Percentiles rank a stretch among this genome's conserved stretches.
phyloP scores from a whole-genome alignment of 495 filamentous ascomycete species.

The Hypoxylon intermedium region DNA sequence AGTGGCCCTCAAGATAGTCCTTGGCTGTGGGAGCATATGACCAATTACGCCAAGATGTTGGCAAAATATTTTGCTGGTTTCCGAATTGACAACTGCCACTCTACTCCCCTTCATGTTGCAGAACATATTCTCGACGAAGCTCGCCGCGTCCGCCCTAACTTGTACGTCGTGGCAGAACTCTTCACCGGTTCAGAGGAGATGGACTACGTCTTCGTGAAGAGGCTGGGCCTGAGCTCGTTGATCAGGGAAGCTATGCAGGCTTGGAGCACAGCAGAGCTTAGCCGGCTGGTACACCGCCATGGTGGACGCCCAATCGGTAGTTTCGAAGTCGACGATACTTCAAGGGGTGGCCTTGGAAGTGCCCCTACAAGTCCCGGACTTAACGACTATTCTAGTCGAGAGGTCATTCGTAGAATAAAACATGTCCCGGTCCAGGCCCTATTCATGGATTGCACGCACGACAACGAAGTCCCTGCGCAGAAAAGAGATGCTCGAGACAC shows the following conservation, averaged over 20 bases:
- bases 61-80: constrained; percentile 96
- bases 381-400: constrained; percentile 45
- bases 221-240: constrained; percentile 85
- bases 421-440: constrained; percentile 86
- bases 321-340: constrained; percentile 79
- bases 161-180: constrained; percentile 93
- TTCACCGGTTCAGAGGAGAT: constrained; percentile 96
- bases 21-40: constrained; percentile 95
- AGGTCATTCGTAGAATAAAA: constrained; percentile 76
- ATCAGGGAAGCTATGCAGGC: constrained; percentile 98
- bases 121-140: constrained; percentile 95
- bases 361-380: constrained; percentile 31
- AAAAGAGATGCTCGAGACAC: constrained; percentile 95
- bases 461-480: constrained; percentile 95
- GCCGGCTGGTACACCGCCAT: constrained; percentile 90
- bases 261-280: constrained; percentile 92
- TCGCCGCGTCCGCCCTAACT: constrained; percentile 81
- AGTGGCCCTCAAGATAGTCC: constrained; percentile 81
- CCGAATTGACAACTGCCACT: constrained; percentile 98
- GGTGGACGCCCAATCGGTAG: constrained; percentile 94
- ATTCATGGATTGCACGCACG: constrained; percentile 99
- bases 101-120: constrained; percentile 89
- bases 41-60: constrained; percentile 87
- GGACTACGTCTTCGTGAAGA: constrained; percentile 94
- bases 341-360: constrained; percentile 40